Conservation (phyloP, 2,329 filamentous ascomycete genomes). For the Sporothrix brasiliensis region DNA sequence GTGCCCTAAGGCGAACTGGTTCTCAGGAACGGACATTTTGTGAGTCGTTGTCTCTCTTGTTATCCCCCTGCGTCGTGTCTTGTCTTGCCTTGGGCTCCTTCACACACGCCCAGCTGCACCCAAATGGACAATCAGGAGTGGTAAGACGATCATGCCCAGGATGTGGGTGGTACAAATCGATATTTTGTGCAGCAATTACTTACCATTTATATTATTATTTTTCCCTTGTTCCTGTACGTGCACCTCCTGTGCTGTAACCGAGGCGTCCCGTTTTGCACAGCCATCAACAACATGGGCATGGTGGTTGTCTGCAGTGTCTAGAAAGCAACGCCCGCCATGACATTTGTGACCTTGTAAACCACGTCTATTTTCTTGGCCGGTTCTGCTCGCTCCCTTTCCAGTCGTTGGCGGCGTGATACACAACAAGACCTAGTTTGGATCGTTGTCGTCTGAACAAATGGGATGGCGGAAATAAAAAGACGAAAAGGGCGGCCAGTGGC, state of each 20-base stretch:
- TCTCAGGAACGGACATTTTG: constrained; percentile 11
- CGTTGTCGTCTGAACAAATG: background rate
- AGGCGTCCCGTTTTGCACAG: background rate
- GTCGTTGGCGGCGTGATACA: background rate
- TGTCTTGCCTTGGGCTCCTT: background rate
- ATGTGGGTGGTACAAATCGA: background rate
- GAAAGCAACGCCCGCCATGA: background rate
- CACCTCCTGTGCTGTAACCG: constrained; percentile 5
- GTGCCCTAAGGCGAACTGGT: background rate
- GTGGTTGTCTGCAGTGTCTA: background rate
- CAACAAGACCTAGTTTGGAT: background rate
- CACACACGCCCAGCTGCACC: background rate
- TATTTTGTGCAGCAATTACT: background rate
- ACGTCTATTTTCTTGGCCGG: background rate
- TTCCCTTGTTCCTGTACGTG: constrained; percentile 1
- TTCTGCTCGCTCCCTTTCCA: background rate
- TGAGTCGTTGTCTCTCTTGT: constrained; percentile 17
- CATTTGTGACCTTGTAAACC: background rate
- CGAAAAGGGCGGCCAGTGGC: background rate
- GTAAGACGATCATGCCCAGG: background rate
- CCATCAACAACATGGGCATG: constrained; percentile 12
- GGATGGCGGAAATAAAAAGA: background rate
- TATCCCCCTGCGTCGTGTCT: background rate
- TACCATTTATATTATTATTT: background rate
- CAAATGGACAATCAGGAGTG: background rate